Conservation (phyloP, 306 rosid species). For the Cucurbita pepo region DNA sequence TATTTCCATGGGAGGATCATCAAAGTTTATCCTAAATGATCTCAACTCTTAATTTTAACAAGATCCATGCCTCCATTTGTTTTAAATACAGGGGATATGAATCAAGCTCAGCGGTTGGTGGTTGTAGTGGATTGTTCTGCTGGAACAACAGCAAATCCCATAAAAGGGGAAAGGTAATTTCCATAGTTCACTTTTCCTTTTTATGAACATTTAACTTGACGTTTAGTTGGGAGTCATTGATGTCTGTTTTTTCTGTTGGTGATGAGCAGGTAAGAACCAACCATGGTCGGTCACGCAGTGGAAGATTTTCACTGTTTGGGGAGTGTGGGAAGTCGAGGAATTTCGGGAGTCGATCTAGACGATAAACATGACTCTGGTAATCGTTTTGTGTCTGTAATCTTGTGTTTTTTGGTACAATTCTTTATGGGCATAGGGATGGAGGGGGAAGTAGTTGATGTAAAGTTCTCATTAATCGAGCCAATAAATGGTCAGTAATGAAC, state of each 20-base stretch:
- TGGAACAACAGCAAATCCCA: slow-evolving; percentile 51
- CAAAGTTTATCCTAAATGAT: background rate
- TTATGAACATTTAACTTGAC: background rate
- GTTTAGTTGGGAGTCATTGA: background rate
- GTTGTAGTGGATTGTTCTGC: slow-evolving; percentile 60
- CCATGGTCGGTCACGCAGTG: slow-evolving; percentile 36
- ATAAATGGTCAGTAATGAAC: slow-evolving; percentile 1
- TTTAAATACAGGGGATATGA: slow-evolving; percentile 56
- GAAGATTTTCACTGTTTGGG: slow-evolving; percentile 47
- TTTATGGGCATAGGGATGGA: slow-evolving; percentile 34
- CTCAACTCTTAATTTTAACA: background rate
- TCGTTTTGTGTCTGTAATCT: slow-evolving; percentile 10
- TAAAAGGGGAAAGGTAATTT: slow-evolving; percentile 47
- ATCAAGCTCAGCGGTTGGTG: slow-evolving; percentile 52
- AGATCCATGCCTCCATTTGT: background rate
- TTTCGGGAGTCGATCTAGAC: slow-evolving; percentile 22
- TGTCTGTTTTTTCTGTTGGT: background rate
- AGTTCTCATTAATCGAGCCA: slow-evolving; percentile 6
- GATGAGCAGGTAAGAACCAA: slow-evolving; percentile 45
- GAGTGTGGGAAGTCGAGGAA: slow-evolving; percentile 62
- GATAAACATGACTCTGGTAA: slow-evolving; percentile 12
- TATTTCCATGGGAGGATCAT: background rate
- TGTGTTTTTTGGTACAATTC: slow-evolving; percentile 38
- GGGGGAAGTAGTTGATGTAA: slow-evolving; percentile 21
- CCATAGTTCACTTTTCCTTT: background rate